Evolutionary conservation across 73 alveolate species (phyloP), one percentile per base, ranked within the genome.

Genomic region (Paramecium sexaurelia): DNA sequence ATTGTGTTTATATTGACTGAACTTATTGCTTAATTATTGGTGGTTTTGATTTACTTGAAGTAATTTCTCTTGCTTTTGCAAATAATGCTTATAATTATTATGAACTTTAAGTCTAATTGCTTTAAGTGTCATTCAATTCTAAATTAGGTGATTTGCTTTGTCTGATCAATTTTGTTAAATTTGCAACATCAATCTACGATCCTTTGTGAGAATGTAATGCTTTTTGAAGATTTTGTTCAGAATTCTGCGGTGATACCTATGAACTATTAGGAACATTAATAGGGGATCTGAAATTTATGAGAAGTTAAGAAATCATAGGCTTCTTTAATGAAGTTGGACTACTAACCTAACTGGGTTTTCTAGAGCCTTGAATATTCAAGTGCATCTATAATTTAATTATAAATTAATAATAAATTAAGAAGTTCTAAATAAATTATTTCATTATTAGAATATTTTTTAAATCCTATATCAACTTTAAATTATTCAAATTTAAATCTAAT

Each of bases 121-220:
- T 78, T 78, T 29, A 43, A 0, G 4, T 7, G 19, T 41, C 68
- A 24, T 19, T 19, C 24, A 78, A 33, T 78, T 78, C 90, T 24
- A 13, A 2, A 24, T 56, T 78, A 3, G 90, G 73, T 20, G 68
- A 45, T 78, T 78, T 78, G 9, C 61, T 40, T 17, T 78, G 32
- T 78, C 55, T 37, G 13, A 78, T 78, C 19, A 78, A 20, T 26
- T 78, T 78, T 40, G 90, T 78, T 78, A 78, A 45, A 43, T 40
- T 78, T 43, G 90, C 27, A 22, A 78, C 73, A 43, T 78, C 90
- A 3, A 78, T 26, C 9, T 78, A 33, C 0, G 90, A 78, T 24
- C 90, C 90, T 43, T 78, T 78, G 22, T 78, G 90, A 10, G 90
- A 78, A 43, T 78, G 90, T 13, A 78, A 39, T 39, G 90, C 47